Evolutionary conservation across 2,329 filamentous ascomycete genomes (phyloP), one percentile per base, ranked within the genome.

Genomic region (Aspergillus pseudoterreus): DNA sequence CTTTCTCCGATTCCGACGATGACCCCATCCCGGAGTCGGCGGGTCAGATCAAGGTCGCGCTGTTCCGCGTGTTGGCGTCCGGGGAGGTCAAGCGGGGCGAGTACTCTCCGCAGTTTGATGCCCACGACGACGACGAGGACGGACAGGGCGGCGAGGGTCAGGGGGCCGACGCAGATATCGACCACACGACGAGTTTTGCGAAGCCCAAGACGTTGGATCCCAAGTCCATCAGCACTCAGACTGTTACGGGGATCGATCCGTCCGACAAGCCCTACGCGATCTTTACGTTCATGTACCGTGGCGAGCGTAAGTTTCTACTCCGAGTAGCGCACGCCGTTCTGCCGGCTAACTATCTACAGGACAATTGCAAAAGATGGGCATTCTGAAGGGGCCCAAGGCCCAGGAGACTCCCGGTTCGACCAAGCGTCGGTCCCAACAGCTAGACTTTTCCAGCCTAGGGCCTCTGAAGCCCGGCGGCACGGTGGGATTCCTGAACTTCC

Each of bases 61-160:
- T 99, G 75, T 97, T 96, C 72, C 85, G 94, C 24, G 94, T 99
- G 8, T 78, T 97, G 43, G 94, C 94, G 2, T 96, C 91, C 6
- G 94, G 94, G 12, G 94, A 97, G 71, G 95, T 99, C 67, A 97
- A 96, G 75, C 90, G 92, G 67, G 94, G 94, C 57, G 94, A 99
- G 72, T 99, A 97, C 71, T 96, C 92, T 1, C 94, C 94, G 11
- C 94, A 97, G 65, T 97, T 97, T 58, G 92, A 96, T 69, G 92
- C 92, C 2, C 90, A 97, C 63, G 94, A 97, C 64, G 92, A 96
- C 57, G 92, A 96, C 56, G 91, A 96, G 50, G 85, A 87, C 49
- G 76, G 79, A 15, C 70, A 71, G 50, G 71, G 79, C 14, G 71
- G 67, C 32, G 75, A 76, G 24, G 79, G 77, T 6, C 81, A 78